Base-by-base conservation (phyloP, 148 eudicot genomes). In the Silene uniflora region DNA sequence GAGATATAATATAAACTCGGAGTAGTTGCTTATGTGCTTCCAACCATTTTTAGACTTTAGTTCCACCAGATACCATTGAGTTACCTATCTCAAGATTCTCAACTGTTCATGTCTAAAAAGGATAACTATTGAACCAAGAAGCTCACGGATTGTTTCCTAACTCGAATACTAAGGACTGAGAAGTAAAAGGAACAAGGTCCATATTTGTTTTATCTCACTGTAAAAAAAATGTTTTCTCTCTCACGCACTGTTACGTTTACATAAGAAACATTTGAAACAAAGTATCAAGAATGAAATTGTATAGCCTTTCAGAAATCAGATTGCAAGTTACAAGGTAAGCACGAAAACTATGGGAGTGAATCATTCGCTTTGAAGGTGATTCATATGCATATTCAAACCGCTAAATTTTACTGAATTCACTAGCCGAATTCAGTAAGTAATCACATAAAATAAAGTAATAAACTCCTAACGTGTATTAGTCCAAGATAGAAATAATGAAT, bases 401-500 rank as follows among this genome's bases (percentile, higher is more conserved):
- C 72, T n/a, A 14, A 67, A 42, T 68, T 14, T 18, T 10, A 6
- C 14, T 11, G 32, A 6, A 62, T 21, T 49, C 59, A 74, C 29
- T 3, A 59, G 11, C 12, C 35, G 24, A 73, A n/a, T 9, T 18
- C 47, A 27, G 59, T 35, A 73, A 17, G 39, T 67, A 63, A 74
- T 23, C 63, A 66, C 32, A 76, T 47, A 64, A 22, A 62, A 27
- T 62, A 52, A 59, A 27, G 56, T 21, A 62, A 27, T 62, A 52
- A 59, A 27, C 64, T 21, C 23, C 11, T 18, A 47, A 7, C 22
- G 13, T 70, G 58, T 35, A 59, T 29, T 9, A 58, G 52, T 69
- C 60, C 58, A 74, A 25, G 76, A 65, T 52, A 65, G 71, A 71
- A 75, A 81, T 77, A 86, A 77, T 32, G 78, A 77, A 72, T 80